Percentiles rank a stretch among this genome's conserved stretches.
Conservation (phyloP, 1,284 basidiomycete genomes). For the Moesziomyces sp. region DNA sequence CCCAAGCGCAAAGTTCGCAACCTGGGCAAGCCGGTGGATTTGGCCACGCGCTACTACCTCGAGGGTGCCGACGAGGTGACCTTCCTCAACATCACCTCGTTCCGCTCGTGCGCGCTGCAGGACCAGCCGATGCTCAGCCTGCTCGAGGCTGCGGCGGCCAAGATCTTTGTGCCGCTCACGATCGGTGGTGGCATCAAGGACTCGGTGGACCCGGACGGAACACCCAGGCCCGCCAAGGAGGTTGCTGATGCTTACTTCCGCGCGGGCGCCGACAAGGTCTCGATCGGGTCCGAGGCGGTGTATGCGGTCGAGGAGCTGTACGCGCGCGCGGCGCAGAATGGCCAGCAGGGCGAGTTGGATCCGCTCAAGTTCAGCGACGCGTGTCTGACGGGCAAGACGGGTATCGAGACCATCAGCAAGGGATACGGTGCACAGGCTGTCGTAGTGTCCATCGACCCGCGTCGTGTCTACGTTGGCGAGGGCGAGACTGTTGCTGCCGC, state of each 20-base stretch:
- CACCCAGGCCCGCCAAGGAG: constrained; percentile 83
- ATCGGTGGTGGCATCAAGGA: constrained; percentile 99
- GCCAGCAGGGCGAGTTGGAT: constrained; percentile 69
- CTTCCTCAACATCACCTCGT: constrained; percentile 98
- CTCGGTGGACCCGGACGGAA: constrained; percentile 93
- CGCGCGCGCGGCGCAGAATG: constrained; percentile 76
- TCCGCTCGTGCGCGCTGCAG: constrained; percentile 90
- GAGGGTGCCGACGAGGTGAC: constrained; percentile 96
- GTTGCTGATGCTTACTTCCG: constrained; percentile 97
- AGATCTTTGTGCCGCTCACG: constrained; percentile 96
- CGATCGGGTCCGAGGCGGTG: constrained; percentile 94
- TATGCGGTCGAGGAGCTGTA: constrained; percentile 86
- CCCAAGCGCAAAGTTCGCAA: constrained; percentile 82
- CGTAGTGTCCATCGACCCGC: constrained; percentile 96
- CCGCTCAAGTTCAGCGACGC: constrained; percentile 51
- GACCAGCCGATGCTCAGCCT: constrained; percentile 99
- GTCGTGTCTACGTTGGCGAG: constrained; percentile 83
- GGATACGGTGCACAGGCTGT: constrained; percentile 97
- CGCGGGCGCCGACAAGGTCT: constrained; percentile 95
- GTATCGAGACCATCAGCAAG: constrained; percentile 90
- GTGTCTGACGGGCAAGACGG: constrained; percentile 72
- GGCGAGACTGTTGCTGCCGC: constrained; percentile 69
- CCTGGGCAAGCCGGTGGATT: constrained; percentile 94
- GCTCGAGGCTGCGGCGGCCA: constrained; percentile 86
- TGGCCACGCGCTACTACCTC: constrained; percentile 86